phyloP scores from a whole-genome alignment of 768 basidiomycete genomes.

The Hirschioporus abietinus region DNA sequence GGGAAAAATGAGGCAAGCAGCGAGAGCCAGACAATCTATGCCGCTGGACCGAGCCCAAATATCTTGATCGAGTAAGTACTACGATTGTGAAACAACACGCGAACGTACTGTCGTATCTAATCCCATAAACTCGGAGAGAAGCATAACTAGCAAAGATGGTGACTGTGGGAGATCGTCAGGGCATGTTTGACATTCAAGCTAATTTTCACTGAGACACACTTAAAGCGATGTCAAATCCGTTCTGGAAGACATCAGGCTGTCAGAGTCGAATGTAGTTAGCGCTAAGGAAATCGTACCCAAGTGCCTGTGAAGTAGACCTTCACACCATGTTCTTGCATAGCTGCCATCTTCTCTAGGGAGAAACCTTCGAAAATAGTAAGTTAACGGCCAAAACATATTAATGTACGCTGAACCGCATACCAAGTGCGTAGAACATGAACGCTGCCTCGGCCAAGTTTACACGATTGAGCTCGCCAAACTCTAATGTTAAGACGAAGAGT shows the following conservation, averaged over 20 bases:
- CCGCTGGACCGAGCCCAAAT: constrained; percentile 65
- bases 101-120: constrained; percentile 56
- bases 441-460: constrained; percentile 63
- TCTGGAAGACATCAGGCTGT: constrained; percentile 36
- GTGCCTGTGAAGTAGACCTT: constrained; percentile 45
- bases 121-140: constrained; percentile 70
- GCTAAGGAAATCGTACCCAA: constrained; percentile 8
- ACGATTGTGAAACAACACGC: constrained; percentile 5
- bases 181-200: neutral
- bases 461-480: constrained; percentile 54
- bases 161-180: constrained; percentile 36
- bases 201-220: constrained; percentile 35
- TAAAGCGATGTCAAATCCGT: constrained; percentile 92
- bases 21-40: constrained; percentile 80
- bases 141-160: constrained; percentile 76
- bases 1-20: constrained; percentile 88
- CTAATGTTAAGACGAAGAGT: constrained; percentile 74
- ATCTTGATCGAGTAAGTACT: constrained; percentile 31
- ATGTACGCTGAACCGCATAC: constrained; percentile 18
- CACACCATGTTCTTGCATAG: constrained; percentile 94
- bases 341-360: constrained; percentile 85
- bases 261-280: neutral
- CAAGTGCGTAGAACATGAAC: constrained; percentile 61
- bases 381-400: constrained; percentile 31
- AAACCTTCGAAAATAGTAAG: constrained; percentile 55